Evolutionary conservation across 148 eudicot genomes (phyloP), one percentile per base, ranked within the genome.

Genomic region (Camellia granthamiana): DNA sequence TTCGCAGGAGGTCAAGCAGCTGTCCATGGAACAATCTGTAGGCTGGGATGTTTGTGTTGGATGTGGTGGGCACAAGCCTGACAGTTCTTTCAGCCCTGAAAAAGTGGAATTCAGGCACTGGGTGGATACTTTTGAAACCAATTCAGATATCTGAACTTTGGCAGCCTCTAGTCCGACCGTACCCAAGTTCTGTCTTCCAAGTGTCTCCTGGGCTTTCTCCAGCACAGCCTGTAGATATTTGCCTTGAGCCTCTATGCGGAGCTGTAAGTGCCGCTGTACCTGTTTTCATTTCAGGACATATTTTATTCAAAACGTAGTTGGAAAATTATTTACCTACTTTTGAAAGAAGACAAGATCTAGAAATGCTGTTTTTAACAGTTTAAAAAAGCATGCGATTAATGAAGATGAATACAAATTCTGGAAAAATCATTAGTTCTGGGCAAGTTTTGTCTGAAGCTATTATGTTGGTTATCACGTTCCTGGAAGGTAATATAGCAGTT

Each of bases 201-300:
- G 90, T 1, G 98, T 92, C 56, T 94, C 94, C 74, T 92, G 91
- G 55, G 98, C 98, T 79, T 92, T 94, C 83, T 94, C 98, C 23
- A 94, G 81, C 72, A 94, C 94, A 13, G 92, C 74, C 66, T 94
- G 98, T 69, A 94, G 88, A 85, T 94, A 92, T 82, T 91, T 94
- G 38, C 97, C 98, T 85, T 94, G 98, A 70, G 97, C 95, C 74
- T 94, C 98, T 80, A 94, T 94, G 16, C 95, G 89, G 16, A 92
- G 86, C 80, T 94, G 98, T 63, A 94, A 84, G 85, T 93, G 98
- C 67, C 94, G 83, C 77, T 94, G 98, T 76, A 94, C 98, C 98
- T 94, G 77, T 65, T 41, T 30, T 75, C 56, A 60, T 61, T 77
- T 67, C 65, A 67, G 42, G 55, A 10, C 13, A 56, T 11, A 80